Base-by-base conservation (phyloP, 371 early-diverging fungal genomes). In the Mucor velutinosus region DNA sequence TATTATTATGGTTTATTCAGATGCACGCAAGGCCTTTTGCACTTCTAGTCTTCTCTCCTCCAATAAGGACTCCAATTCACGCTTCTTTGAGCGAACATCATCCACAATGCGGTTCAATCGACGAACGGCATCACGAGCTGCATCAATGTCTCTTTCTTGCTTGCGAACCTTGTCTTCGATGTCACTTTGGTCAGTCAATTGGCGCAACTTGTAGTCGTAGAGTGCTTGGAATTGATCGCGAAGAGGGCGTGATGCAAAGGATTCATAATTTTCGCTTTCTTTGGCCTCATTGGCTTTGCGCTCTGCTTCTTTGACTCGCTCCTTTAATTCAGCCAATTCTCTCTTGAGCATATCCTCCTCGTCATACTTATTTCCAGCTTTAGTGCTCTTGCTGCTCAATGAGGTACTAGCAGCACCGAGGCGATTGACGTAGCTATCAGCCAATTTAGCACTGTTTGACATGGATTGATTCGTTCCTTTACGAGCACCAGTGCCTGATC, bases 341-440 rank as follows among this genome's bases (percentile, higher is more conserved):
- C 84, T 65, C 58, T 75, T 76, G 37, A 83, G 62, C 74, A 81
- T 71, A 12, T 83, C 81, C 51, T 83, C 84, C 65, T 83, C 84
- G 25, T 83, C 84, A 47, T 77, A 83, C 59, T 78, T 77, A 23
- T 67, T 68, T 15, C 70, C 73, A 29, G 72, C 67, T 17, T 69
- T 62, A n/a, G 69, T 75, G 59, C 79, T 77, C 64, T 80, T 79
- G 21, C 77, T 62, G 37, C 79, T 76, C 12, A 84, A 62, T 2
- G 81, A 75, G 3, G 84, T 84, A 53, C 80, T 84, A n/a, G 84
- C 84, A 4, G 77, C 80, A 23, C 84, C 82, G 15, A 84, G 64
- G 17, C 84, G 76, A 45, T 76, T 84, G 21, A 81, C 84, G 67
- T 84, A 84, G 32, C 82, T 81, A 56, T 84, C 84, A 3, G 84